phyloP scores from a whole-genome alignment of 768 basidiomycete genomes.

The Tricholoma bakamatsutake region DNA sequence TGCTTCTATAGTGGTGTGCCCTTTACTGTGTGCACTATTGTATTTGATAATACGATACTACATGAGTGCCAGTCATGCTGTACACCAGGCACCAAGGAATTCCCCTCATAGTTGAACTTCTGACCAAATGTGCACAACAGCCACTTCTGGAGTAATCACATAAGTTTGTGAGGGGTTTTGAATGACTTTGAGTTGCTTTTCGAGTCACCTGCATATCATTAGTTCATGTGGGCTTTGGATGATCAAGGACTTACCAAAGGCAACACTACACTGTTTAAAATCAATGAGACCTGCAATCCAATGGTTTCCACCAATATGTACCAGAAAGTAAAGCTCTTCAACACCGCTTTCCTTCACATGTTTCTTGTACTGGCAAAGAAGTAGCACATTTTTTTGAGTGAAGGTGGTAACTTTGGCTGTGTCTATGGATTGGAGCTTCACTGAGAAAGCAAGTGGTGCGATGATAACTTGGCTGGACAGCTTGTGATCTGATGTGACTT shows the following conservation, averaged over 20 bases:
- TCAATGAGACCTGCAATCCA: constrained; percentile 16
- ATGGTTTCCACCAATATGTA: constrained; percentile 15
- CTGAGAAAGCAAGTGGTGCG: constrained; percentile 1
- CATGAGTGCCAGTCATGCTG: constrained; percentile 6
- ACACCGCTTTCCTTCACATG: constrained; percentile 1
- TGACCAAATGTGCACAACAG: neutral
- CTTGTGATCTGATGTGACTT: neutral
- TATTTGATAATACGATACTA: constrained; percentile 2
- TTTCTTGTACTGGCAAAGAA: constrained; percentile 1
- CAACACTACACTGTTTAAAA: constrained; percentile 7
- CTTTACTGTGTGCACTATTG: neutral
- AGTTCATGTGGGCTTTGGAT: neutral
- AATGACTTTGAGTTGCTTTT: neutral
- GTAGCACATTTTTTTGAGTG: neutral
- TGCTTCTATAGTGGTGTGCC: neutral
- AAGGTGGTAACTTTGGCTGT: neutral
- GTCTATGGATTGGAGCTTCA: constrained; percentile 4
- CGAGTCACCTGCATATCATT: neutral
- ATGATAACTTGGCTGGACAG: neutral
- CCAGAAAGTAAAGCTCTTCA: constrained; percentile 10
- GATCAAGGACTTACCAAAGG: constrained; percentile 6
- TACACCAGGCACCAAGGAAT: constrained; percentile 1
- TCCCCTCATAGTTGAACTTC: neutral
- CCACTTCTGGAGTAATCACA: constrained; percentile 6
- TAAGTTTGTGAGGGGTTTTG: neutral